These are phyloP conservation scores for Colletotrichum theobromicola DNA, from an alignment of 2,329 filamentous ascomycete species.

Conservation along the genomic window DNA sequence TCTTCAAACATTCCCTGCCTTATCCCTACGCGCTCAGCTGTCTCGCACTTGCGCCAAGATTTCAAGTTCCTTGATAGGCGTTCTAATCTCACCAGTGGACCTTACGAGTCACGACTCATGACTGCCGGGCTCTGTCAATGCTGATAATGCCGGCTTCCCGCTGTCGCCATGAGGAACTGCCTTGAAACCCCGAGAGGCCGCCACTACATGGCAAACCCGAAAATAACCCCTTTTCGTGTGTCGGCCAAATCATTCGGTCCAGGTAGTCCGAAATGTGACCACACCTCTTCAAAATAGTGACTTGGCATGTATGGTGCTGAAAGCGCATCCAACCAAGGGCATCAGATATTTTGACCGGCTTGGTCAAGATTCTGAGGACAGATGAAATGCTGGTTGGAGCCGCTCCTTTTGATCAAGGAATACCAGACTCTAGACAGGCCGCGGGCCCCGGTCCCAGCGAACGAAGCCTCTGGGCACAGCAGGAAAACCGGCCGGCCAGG, in stretches of 20 bases:
- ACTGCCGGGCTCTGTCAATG: neutral
- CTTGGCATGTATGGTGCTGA: neutral
- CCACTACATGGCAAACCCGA: neutral
- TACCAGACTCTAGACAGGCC: no score
- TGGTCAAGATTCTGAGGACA: neutral
- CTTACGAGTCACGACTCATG: neutral
- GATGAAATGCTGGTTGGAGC: accelerated
- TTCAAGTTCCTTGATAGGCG: neutral
- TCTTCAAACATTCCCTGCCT: neutral
- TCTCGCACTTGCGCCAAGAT: neutral
- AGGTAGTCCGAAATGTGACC: no score
- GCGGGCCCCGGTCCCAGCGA: no score
- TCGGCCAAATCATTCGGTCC: neutral
- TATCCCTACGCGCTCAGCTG: neutral
- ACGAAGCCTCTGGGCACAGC: no score
- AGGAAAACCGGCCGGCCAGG: no score
- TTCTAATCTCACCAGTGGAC: neutral
- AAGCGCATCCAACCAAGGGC: neutral
- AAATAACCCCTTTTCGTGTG: neutral
- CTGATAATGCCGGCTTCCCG: neutral
- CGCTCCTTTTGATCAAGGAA: no score
- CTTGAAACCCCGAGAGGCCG: neutral
- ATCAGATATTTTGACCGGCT: accelerated
- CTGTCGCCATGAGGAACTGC: neutral
- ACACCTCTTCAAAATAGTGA: neutral